A percentile compares a stretch with the other conserved stretches of the same genome.
Conservation (phyloP, 2,329 filamentous ascomycete genomes). For the Clarireedia homoeocarpa region DNA sequence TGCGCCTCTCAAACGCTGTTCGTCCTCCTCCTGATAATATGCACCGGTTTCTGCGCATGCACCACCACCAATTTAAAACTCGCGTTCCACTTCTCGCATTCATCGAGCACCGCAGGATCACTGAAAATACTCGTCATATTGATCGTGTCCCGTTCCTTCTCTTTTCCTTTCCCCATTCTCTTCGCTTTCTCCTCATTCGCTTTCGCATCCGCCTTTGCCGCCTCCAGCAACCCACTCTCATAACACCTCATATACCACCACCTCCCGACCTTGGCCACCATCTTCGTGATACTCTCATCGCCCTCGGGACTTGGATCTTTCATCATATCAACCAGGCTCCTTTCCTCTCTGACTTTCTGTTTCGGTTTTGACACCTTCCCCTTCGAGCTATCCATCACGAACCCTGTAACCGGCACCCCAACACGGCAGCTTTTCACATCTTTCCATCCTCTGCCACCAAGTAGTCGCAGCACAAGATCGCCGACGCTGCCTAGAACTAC, state of each 20-base stretch:
- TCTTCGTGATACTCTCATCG: slow-evolving; percentile 83
- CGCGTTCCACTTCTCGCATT: slow-evolving; percentile 81
- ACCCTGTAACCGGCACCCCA: slow-evolving; percentile 63
- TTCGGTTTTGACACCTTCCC: not conserved
- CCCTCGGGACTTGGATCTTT: slow-evolving; percentile 60
- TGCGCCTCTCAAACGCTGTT: slow-evolving; percentile 21
- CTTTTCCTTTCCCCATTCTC: not conserved
- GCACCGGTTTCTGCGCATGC: slow-evolving; percentile 44
- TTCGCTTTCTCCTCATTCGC: not conserved
- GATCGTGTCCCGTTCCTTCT: slow-evolving; percentile 20
- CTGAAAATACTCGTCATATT: slow-evolving; percentile 60
- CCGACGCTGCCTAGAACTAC: slow-evolving; percentile 53
- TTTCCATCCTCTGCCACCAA: slow-evolving; percentile 62
- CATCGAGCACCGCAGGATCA: slow-evolving; percentile 64
- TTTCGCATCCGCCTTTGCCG: not conserved
- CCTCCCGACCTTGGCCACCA: slow-evolving; percentile 82
- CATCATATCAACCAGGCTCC: slow-evolving; percentile 62
- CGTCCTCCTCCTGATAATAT: slow-evolving; percentile 18
- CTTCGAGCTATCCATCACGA: slow-evolving; percentile 29
- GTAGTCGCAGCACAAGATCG: slow-evolving; percentile 55
- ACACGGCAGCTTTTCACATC: slow-evolving; percentile 70
- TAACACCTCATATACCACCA: slow-evolving; percentile 98
- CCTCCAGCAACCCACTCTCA: slow-evolving; percentile 38
- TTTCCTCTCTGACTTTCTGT: slow-evolving; percentile 16
- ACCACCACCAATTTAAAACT: slow-evolving; percentile 88